phyloP scores from a whole-genome alignment of 495 filamentous ascomycete species.

The Beverwykella pulmonaria region DNA sequence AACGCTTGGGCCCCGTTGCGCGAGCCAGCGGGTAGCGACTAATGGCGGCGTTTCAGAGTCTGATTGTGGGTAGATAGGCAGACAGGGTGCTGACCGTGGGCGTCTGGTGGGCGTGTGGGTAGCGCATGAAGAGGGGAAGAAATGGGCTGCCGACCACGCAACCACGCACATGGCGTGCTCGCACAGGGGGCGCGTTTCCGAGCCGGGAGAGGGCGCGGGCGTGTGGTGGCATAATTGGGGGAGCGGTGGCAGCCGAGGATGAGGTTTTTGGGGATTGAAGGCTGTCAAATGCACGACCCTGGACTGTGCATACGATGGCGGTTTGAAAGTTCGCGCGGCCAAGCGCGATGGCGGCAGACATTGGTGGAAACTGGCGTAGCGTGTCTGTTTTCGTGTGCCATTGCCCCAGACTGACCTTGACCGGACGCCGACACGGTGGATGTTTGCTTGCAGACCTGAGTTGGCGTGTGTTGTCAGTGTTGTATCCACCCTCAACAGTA shows the following conservation, averaged over 20 bases:
- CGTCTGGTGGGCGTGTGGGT: too few relatives aligned
- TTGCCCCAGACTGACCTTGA: neutral
- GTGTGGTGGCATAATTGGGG: neutral
- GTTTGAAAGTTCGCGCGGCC: conserved; percentile 30
- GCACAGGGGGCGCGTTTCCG: conserved; percentile 16
- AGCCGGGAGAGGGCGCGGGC: neutral
- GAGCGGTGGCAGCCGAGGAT: too few relatives aligned
- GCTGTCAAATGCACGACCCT: neutral
- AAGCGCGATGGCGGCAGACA: conserved; percentile 5
- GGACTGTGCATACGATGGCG: conserved; percentile 30
- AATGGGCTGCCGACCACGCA: too few relatives aligned
- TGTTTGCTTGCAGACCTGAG: too few relatives aligned
- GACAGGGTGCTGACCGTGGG: too few relatives aligned
- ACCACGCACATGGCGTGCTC: too few relatives aligned
- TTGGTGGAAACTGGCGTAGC: conserved; percentile 21
- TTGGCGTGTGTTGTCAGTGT: too few relatives aligned
- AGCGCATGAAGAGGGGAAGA: too few relatives aligned
- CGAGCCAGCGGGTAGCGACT: conserved; percentile 19
- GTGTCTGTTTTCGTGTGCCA: neutral
- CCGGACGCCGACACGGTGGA: neutral
- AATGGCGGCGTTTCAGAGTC: conserved; percentile 30
- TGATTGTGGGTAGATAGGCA: conserved; percentile 14
- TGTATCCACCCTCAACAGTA: too few relatives aligned
- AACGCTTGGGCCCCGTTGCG: conserved; percentile 20
- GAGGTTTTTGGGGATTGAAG: too few relatives aligned